Conservation (phyloP, 176 grass and related monocot genomes). For the Oryza punctata region DNA sequence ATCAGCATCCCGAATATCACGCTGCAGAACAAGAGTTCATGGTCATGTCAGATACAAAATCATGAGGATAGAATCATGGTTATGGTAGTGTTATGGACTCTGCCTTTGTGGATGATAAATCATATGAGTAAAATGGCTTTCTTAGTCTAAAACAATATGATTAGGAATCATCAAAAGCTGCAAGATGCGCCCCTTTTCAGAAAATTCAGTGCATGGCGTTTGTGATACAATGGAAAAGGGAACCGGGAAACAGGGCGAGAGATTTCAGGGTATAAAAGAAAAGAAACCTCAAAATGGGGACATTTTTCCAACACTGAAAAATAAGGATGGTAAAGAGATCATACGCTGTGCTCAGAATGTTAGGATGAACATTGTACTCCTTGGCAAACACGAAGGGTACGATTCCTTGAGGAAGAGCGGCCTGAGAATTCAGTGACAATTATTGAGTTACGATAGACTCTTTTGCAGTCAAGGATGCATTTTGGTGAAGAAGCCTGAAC, state of each 20-base stretch:
- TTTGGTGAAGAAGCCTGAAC: neutral
- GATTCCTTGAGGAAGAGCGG: slow-evolving; percentile 85
- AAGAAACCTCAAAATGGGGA: neutral
- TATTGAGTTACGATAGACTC: too few relatives aligned
- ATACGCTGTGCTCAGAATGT: slow-evolving; percentile 86
- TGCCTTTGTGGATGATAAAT: neutral
- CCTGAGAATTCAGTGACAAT: slow-evolving; percentile 36
- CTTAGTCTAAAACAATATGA: neutral
- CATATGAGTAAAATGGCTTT: neutral
- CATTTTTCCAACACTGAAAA: neutral
- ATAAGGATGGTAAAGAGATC: neutral
- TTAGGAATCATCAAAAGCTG: slow-evolving; percentile 24
- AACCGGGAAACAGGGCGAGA: neutral
- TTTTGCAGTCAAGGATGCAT: neutral
- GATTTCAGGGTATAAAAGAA: neutral
- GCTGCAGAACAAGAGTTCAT: slow-evolving; percentile 39
- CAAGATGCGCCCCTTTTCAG: neutral
- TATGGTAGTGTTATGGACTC: too few relatives aligned
- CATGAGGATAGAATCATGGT: neutral
- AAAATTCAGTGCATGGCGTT: neutral
- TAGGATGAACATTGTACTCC: slow-evolving; percentile 85
- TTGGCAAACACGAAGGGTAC: slow-evolving; percentile 94
- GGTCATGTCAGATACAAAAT: neutral
- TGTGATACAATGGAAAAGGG: neutral
- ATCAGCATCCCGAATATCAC: slow-evolving; percentile 92